Evolutionary conservation across 306 rosid species (phyloP), one percentile per base, ranked within the genome.

Genomic region (Trifolium dubium): DNA sequence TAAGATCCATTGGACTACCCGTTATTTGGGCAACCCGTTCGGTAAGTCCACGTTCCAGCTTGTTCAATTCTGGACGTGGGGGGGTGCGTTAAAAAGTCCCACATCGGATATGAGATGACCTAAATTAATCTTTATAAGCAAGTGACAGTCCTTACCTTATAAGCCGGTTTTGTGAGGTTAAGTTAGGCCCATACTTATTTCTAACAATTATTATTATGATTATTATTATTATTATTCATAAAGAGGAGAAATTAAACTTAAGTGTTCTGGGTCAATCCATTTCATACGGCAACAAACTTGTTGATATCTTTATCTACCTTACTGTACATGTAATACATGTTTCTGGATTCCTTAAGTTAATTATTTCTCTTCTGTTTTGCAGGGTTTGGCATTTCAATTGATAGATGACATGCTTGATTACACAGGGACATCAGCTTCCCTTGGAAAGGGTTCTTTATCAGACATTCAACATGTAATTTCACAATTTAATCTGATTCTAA

Each of bases 301-400:
- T 60, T 77, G 37, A 31, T 73, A 63, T 64, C 50, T 69, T 44
- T 23, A 23, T 69, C 56, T 64, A 17, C 53, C 28, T 51, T 30
- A 67, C 59, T 62, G 66, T 53, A 35, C 19, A 5, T 44, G 73
- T 19, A 71, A 64, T 64, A 10, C 64, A 6, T 75, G 40, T 60
- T 32, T 44, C 59, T 69, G 51, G 54, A 49, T 23, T 18, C 28
- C 62, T n/a, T 72, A 37, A 72, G 64, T 67, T 74, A 47, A 51
- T 35, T 39, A 34, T 44, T 8, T 54, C 66, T 37, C 74, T 46
- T 55, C 34, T 81, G 10, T 74, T 74, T 77, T 81, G 31, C 92
- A 94, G 99, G 99, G 99, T 11, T 82, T 94, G 84, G 99, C 99
- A 17, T 91, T 74, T 83, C 99, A 94, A 69, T 83, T 94, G 83